Percentiles rank a stretch among this genome's conserved stretches.
Conservation (phyloP, 345 rosid species). For the Noccaea caerulescens region DNA sequence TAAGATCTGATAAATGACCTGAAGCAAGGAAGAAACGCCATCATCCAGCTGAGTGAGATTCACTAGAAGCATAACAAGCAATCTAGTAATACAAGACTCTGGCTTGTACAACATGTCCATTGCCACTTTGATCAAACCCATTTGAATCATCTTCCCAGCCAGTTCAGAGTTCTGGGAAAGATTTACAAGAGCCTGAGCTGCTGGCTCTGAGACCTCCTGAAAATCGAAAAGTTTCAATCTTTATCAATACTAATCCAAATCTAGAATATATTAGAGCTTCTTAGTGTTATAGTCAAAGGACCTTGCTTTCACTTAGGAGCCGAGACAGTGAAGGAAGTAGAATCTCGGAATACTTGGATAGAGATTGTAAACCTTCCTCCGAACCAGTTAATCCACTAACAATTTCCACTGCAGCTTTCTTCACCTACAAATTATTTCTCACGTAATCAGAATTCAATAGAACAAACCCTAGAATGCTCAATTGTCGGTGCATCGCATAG, state of each 20-base stretch:
- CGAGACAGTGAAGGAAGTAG: slow-evolving; percentile 62
- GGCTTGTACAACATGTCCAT: slow-evolving; percentile 82
- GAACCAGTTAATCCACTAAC: slow-evolving; percentile 87
- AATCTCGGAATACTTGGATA: slow-evolving; percentile 53
- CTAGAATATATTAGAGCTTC: background rate
- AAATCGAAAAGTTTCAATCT: slow-evolving; percentile 9
- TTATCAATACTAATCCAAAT: slow-evolving; percentile 26
- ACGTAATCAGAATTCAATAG: slow-evolving; percentile 7
- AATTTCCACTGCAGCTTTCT: slow-evolving; percentile 84
- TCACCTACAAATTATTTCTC: slow-evolving; percentile 53
- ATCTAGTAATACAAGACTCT: slow-evolving; percentile 53
- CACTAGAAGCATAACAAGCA: slow-evolving; percentile 89
- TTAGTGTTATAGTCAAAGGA: slow-evolving; percentile 28
- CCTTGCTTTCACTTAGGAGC: slow-evolving; percentile 75
- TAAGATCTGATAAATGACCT: slow-evolving; percentile 52
- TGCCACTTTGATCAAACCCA: slow-evolving; percentile 62
- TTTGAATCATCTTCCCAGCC: slow-evolving; percentile 67
- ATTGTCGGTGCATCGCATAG: background rate
- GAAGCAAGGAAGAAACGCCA: slow-evolving; percentile 82
- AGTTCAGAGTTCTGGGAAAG: slow-evolving; percentile 74
- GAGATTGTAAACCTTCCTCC: slow-evolving; percentile 76
- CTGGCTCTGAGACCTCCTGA: slow-evolving; percentile 89
- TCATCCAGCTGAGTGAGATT: slow-evolving; percentile 83
- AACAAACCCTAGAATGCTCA: slow-evolving; percentile 25
- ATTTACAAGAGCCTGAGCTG: slow-evolving; percentile 85